These are phyloP conservation scores for Puccinia coronata DNA, from an alignment of 1,284 basidiomycete species.

Conservation along the genomic window DNA sequence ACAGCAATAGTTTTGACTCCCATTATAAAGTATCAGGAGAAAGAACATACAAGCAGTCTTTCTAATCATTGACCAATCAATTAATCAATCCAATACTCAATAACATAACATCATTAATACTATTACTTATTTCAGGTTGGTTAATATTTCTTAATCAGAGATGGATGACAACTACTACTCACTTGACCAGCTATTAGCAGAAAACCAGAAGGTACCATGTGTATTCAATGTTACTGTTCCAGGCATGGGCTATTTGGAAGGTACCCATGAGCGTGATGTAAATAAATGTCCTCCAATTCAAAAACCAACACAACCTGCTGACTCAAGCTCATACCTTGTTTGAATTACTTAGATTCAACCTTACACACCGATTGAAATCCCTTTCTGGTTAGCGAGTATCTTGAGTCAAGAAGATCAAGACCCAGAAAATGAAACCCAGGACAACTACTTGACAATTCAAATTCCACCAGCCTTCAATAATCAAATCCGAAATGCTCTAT, in stretches of 20 bases:
- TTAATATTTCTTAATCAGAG: too few relatives aligned
- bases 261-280: conserved; percentile 56
- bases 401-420: conserved; percentile 16
- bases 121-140: too few relatives aligned
- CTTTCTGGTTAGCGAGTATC: conserved; percentile 56
- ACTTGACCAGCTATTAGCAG: conserved; percentile 41
- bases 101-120: too few relatives aligned
- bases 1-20: too few relatives aligned
- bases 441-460: conserved; percentile 54
- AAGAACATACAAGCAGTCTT: too few relatives aligned
- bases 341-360: conserved; percentile 52
- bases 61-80: too few relatives aligned
- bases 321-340: not conserved
- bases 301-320: not conserved
- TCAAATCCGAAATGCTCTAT: conserved; percentile 55
- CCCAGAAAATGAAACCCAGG: conserved; percentile 48
- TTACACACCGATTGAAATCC: conserved; percentile 55
- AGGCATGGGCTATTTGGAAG: conserved; percentile 56
- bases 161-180: conserved; percentile 49
- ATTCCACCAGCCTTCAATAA: conserved; percentile 55
- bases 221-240: conserved; percentile 54
- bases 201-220: conserved; percentile 55
- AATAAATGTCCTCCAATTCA: conserved; percentile 10
- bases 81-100: too few relatives aligned
- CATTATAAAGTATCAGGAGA: too few relatives aligned